Conservation (phyloP, 768 basidiomycete genomes). For the Cyclocybe aegerita region DNA sequence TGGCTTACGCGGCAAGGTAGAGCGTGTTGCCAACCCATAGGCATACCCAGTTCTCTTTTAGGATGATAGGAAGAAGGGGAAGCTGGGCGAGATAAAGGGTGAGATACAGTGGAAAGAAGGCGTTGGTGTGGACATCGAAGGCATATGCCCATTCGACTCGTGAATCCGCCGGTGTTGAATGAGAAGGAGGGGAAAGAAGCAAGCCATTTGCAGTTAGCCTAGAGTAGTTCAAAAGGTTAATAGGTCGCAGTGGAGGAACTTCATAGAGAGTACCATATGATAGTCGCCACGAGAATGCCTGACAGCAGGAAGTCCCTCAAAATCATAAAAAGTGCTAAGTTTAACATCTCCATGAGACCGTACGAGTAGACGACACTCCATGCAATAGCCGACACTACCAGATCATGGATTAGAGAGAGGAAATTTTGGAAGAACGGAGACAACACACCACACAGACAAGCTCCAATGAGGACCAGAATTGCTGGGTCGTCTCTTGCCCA, state of each 20-base stretch:
- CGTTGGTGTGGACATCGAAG: constrained; percentile 95
- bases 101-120: constrained; percentile 93
- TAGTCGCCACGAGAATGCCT: constrained; percentile 71
- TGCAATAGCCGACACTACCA: constrained; percentile 71
- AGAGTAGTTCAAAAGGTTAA: not conserved
- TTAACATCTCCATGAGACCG: constrained; percentile 50
- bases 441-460: constrained; percentile 68
- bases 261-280: constrained; percentile 59
- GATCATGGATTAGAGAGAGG: not conserved
- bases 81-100: constrained; percentile 89
- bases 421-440: not conserved
- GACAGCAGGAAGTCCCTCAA: constrained; percentile 84
- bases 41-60: constrained; percentile 90
- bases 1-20: constrained; percentile 78
- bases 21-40: constrained; percentile 90
- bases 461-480: constrained; percentile 82
- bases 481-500: constrained; percentile 99
- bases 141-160: constrained; percentile 91
- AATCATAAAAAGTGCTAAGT: constrained; percentile 79
- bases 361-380: constrained; percentile 88
- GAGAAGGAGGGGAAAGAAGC: constrained; percentile 69
- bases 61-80: constrained; percentile 79
- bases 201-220: constrained; percentile 75
- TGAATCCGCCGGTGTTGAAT: constrained; percentile 68
- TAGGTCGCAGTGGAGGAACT: constrained; percentile 2